Evolutionary conservation across 108 stramenopile genomes (phyloP).

Genomic region (Nitzschia sp.): DNA sequence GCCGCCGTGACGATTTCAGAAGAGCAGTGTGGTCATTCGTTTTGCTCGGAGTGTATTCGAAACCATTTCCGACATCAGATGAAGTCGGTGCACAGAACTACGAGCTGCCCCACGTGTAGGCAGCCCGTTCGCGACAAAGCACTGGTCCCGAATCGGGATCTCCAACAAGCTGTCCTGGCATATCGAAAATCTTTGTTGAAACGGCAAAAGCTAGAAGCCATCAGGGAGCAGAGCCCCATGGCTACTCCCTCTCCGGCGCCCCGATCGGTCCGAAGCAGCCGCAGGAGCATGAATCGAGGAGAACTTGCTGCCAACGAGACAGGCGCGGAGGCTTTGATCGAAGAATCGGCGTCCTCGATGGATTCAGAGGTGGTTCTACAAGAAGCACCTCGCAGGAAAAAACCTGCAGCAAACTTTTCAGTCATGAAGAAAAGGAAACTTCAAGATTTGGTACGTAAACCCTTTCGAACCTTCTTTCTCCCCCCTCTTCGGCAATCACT

Average conservation of each 20-base stretch:
- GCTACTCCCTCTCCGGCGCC: neutral
- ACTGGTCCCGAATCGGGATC: slow-evolving; percentile 21
- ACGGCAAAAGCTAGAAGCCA: neutral
- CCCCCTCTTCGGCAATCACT: too few relatives aligned
- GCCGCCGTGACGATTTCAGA: slow-evolving; percentile 6
- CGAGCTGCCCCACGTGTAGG: slow-evolving; percentile 34
- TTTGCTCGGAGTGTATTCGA: slow-evolving; percentile 61
- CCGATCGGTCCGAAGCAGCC: neutral
- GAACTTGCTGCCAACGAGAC: neutral
- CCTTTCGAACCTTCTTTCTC: too few relatives aligned
- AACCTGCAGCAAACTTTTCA: too few relatives aligned
- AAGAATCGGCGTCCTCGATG: too few relatives aligned
- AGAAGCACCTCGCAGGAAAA: too few relatives aligned
- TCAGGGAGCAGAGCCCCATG: neutral
- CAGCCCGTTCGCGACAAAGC: slow-evolving; percentile 10
- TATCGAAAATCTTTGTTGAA: slow-evolving; percentile 9
- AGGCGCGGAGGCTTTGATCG: neutral
- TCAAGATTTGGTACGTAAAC: slow-evolving; percentile 15
- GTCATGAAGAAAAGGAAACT: too few relatives aligned
- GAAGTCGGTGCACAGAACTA: slow-evolving; percentile 5
- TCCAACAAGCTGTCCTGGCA: slow-evolving; percentile 24
- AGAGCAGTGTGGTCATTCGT: slow-evolving; percentile 39
- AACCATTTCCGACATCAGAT: slow-evolving; percentile 24
- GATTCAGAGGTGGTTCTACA: too few relatives aligned
- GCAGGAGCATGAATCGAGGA: neutral